phyloP scores from a whole-genome alignment of 352 stramenopile genomes.

The Pelagophyceae sp. region DNA sequence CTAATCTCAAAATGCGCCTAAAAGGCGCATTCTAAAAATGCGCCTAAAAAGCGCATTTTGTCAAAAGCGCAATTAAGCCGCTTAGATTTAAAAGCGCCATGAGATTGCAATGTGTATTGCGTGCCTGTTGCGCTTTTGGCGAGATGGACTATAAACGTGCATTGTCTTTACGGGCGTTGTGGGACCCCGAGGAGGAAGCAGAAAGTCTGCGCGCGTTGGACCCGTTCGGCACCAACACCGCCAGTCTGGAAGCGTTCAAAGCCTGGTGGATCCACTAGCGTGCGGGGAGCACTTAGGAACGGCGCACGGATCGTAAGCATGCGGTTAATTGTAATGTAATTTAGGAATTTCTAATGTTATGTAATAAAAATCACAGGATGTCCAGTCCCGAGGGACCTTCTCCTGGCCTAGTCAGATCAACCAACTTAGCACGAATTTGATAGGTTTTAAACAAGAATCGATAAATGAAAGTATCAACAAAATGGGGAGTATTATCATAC shows the following conservation, averaged over 20 bases:
- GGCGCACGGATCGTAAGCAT: neutral
- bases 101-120: slow-evolving; percentile 1
- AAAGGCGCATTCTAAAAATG: too few species aligned
- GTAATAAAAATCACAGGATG: neutral
- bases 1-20: too few species aligned
- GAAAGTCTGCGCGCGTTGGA: slow-evolving; percentile 31
- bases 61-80: too few species aligned
- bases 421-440: neutral
- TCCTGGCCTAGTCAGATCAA: neutral
- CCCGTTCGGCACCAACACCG: slow-evolving; percentile 21
- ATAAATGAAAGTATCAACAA: too few species aligned
- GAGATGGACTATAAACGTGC: too few species aligned
- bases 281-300: neutral
- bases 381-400: neutral
- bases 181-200: slow-evolving; percentile 32
- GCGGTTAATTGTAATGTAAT: too few species aligned
- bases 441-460: neutral
- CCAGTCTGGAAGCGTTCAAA: slow-evolving; percentile 29
- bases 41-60: too few species aligned
- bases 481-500: too few species aligned
- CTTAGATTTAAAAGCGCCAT: slow-evolving; percentile 25
- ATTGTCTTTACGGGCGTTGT: slow-evolving; percentile 34
- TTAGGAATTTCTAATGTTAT: neutral
- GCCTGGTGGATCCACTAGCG: slow-evolving; percentile 32
- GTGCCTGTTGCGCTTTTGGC: slow-evolving; percentile 31